A percentile compares a stretch with the other conserved stretches of the same genome.
Conservation (phyloP, 1,139 yeast species). For the Blastobotrys apis region DNA sequence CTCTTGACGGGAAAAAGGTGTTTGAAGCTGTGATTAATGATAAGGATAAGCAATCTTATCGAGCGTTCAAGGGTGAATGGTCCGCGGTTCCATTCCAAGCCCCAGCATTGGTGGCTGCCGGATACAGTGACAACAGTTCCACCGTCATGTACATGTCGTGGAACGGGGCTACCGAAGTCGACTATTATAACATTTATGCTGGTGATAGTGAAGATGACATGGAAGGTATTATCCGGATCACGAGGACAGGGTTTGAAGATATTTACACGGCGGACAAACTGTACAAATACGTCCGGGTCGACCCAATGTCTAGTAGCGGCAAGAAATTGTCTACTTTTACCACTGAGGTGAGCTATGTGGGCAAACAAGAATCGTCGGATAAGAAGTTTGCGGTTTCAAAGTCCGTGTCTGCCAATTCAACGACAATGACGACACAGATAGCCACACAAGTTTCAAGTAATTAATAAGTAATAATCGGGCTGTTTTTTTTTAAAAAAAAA, state of each 20-base stretch:
- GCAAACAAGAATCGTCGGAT: no score
- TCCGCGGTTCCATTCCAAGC: constrained; percentile 1
- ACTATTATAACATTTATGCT: neutral
- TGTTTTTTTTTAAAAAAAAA: no score
- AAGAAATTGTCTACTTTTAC: no score
- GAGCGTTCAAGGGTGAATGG: constrained; percentile 12
- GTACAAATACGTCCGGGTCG: constrained; percentile 4
- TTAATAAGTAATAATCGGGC: no score
- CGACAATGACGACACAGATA: no score
- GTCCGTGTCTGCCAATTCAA: no score
- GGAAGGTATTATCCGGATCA: neutral
- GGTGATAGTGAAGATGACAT: neutral
- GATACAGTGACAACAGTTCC: neutral
- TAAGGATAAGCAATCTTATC: constrained; percentile 1
- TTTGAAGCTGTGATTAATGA: constrained; percentile 33
- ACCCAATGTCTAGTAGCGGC: no score
- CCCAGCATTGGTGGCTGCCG: constrained; percentile 8
- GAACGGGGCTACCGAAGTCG: constrained; percentile 12
- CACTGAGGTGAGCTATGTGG: no score
- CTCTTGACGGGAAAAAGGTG: constrained; percentile 32
- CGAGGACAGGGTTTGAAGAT: constrained; percentile 1
- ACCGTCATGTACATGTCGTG: constrained; percentile 10
- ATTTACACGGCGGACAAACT: neutral
- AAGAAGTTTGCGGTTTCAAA: no score
- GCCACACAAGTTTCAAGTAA: no score